Percentiles rank a stretch among this genome's conserved stretches.
Evolutionary conservation across 2,329 filamentous ascomycete genomes (phyloP).

Genomic region (Penicillium vulpinum): DNA sequence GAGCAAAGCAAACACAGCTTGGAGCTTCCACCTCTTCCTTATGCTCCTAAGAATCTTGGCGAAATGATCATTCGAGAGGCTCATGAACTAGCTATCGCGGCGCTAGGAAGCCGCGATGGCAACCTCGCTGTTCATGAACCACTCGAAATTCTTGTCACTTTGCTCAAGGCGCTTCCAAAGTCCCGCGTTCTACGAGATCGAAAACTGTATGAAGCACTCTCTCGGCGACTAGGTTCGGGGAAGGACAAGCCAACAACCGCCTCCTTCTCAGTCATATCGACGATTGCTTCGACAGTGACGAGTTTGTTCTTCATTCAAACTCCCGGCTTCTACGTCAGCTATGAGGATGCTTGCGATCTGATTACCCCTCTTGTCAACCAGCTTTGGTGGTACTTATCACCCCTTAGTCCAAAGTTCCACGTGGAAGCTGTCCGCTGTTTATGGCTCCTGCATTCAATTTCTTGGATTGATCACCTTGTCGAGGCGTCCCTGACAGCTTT

Average conservation of each 20-base stretch:
- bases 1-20: conserved; percentile 68
- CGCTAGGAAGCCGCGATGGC: conserved; percentile 28
- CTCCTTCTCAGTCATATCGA: conserved; percentile 38
- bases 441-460: conserved; percentile 80
- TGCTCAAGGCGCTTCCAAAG: conserved; percentile 43
- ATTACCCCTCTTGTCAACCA: conserved; percentile 68
- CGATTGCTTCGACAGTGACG: conserved; percentile 52
- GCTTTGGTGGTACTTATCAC: conserved; percentile 78
- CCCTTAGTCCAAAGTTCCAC: conserved; percentile 85
- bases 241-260: conserved; percentile 29
- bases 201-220: conserved; percentile 38
- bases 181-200: conserved; percentile 37
- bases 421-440: conserved; percentile 86
- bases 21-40: conserved; percentile 62
- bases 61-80: conserved; percentile 65
- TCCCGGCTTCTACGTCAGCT: conserved; percentile 39
- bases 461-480: conserved; percentile 67
- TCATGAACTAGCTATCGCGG: conserved; percentile 37
- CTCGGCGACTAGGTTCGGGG: conserved; percentile 23
- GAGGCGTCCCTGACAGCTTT: conserved; percentile 74
- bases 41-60: conserved; percentile 56
- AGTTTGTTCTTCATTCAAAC: conserved; percentile 40
- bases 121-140: conserved; percentile 56
- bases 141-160: conserved; percentile 59
- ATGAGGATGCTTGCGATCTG: conserved; percentile 57